Evolutionary conservation across 495 filamentous ascomycete genomes (phyloP).

Genomic region (Symbiotaphrina buchneri): DNA sequence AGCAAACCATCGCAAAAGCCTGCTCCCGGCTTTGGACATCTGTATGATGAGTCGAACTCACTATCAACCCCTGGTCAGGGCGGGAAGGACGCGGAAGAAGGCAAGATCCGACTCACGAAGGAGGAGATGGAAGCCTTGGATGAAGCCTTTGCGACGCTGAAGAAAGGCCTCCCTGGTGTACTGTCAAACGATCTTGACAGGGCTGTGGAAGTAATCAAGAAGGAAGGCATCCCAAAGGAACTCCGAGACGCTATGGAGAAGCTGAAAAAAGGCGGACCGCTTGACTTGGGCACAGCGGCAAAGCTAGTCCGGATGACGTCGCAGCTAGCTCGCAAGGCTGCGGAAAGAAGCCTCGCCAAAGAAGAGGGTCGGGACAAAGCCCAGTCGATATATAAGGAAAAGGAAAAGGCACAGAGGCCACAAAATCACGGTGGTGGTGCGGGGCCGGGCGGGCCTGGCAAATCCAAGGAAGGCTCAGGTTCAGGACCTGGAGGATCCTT

Average conservation of each 20-base stretch:
- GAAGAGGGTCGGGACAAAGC: constrained; percentile 2
- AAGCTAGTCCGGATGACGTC: constrained; percentile 24
- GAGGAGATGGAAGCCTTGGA: constrained; percentile 19
- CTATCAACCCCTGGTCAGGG: background rate
- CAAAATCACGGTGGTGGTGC: too few relatives aligned
- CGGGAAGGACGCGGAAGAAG: background rate
- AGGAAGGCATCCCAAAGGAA: constrained; percentile 25
- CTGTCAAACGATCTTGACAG: constrained; percentile 19
- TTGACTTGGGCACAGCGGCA: constrained; percentile 23
- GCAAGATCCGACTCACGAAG: constrained; percentile 10
- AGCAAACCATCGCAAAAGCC: constrained; percentile 4
- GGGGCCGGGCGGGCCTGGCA: too few relatives aligned
- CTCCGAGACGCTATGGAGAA: constrained; percentile 23
- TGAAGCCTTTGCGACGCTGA: constrained; percentile 17
- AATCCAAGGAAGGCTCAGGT: too few relatives aligned
- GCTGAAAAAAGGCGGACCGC: constrained; percentile 13
- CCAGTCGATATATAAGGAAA: background rate
- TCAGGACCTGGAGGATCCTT: too few relatives aligned
- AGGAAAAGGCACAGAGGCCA: background rate
- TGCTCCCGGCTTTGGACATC: constrained; percentile 1
- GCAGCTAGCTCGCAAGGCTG: constrained; percentile 15
- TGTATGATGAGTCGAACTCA: background rate
- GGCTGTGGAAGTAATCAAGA: constrained; percentile 21
- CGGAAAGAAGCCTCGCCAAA: constrained; percentile 8
- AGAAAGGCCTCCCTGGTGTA: constrained; percentile 20